Percentiles rank a stretch among this genome's conserved stretches.
Conservation (phyloP, 306 rosid species). For the Oemleria cerasiformis region DNA sequence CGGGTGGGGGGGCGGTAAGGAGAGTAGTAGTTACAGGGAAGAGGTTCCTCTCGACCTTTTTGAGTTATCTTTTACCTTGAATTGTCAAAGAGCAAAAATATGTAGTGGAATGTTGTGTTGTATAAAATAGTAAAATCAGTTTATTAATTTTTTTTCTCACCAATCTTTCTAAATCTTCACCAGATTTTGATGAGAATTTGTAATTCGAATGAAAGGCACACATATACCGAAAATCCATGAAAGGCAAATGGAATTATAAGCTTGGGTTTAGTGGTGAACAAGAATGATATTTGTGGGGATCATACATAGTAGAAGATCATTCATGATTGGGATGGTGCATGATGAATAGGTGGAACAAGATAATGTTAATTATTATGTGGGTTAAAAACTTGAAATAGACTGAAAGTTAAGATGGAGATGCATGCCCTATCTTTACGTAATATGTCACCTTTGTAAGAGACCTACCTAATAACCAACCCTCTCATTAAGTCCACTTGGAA, state of each 20-base stretch:
- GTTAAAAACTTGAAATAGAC: neutral
- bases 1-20: no score
- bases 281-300: neutral
- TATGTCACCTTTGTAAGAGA: neutral
- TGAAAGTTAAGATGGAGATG: neutral
- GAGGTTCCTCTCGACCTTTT: no score
- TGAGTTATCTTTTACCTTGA: no score
- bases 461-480: neutral
- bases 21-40: no score
- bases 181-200: no score
- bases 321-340: neutral
- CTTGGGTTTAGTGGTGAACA: neutral
- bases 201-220: neutral
- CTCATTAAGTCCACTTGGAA: neutral
- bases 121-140: no score
- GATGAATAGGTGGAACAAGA: neutral
- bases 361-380: neutral
- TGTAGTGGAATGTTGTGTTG: no score
- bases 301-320: no score
- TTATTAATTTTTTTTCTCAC: no score
- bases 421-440: neutral
- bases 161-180: no score
- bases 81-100: no score
- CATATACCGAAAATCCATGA: neutral
- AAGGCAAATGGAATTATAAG: neutral